Evolutionary conservation across 23 red algal species (phyloP), one percentile per base, ranked within the genome.

Genomic region (Gracilaria caudata): DNA sequence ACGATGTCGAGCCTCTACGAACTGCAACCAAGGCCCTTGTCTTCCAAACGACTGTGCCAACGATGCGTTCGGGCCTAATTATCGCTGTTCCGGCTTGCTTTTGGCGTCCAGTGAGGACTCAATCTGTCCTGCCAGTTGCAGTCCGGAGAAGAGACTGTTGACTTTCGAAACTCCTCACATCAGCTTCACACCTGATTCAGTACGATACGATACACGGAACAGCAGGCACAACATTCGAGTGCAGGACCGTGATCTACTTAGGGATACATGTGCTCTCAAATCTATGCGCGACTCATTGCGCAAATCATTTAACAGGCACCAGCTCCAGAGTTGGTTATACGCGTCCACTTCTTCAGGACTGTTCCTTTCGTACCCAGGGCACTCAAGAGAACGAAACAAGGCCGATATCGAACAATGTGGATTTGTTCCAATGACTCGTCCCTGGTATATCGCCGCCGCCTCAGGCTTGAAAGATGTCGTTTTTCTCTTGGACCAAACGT

Each of bases 221-320:
- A 10, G 21, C 35, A 80, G 0, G 41, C n/a, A 60, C 34, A 60
- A 57, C 77, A 80, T 80, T 39, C 17, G 35, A 51, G 36, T 80
- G 6, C 30, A n/a, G 11, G 29, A 80, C 36, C 51, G 10, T 24
- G 56, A 80, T 25, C 34, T 80, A 36, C 47, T 43, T 80, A 43
- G 77, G 39, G 77, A 80, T 80, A 44, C 46, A 4, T 80, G 77
- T 60, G 77, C 77, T n/a, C 25, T 80, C 7, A 80, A 80, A 35
- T 58, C 46, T 23, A 80, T 80, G 35, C 28, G 51, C 46, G n/a
- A 28, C 36, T 63, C 35, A 23, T 40, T 80, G 33, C 39, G 20
- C 19, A 35, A 63, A 39, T 38, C 56, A 33, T 63, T 60, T 63
- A 10, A 60, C 6, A 63, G 14, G 5, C 51, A 80, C 77, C 36